Evolutionary conservation across 1,139 yeast species (phyloP).

Genomic region (Spencermartinsiella ligniputridi): DNA sequence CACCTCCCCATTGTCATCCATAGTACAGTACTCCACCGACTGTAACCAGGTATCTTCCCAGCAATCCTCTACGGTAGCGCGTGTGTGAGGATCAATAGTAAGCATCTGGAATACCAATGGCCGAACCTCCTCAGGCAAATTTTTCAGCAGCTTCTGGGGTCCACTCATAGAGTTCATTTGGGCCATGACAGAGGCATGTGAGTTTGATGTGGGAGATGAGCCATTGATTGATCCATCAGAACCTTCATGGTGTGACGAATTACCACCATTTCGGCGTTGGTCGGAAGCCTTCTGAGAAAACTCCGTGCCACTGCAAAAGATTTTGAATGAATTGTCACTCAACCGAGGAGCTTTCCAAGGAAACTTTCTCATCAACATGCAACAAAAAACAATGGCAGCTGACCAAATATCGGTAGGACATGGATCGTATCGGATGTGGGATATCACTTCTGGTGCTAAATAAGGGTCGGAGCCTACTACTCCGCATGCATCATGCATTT

Average conservation of each 20-base stretch:
- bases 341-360: slow-evolving; percentile 97
- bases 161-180: slow-evolving; percentile 19
- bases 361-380: slow-evolving; percentile 90
- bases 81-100: slow-evolving; percentile 35
- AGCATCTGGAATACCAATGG: slow-evolving; percentile 33
- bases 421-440: slow-evolving; percentile 77
- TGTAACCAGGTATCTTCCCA: slow-evolving; percentile 75
- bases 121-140: slow-evolving; percentile 34
- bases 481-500: slow-evolving; percentile 77
- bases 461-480: slow-evolving; percentile 94
- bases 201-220: background rate
- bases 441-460: slow-evolving; percentile 90
- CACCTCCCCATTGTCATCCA: slow-evolving; percentile 34
- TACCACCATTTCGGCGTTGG: background rate
- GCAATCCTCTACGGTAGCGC: slow-evolving; percentile 80
- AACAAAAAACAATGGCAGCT: slow-evolving; percentile 84
- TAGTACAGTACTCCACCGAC: slow-evolving; percentile 49
- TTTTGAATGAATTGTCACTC: slow-evolving; percentile 75
- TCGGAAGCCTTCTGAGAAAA: slow-evolving; percentile 2
- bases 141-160: slow-evolving; percentile 30
- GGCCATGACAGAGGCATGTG: background rate
- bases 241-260: slow-evolving; percentile 6
- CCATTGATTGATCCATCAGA: background rate
- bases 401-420: slow-evolving; percentile 96
- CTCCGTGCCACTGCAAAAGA: slow-evolving; percentile 22